These are phyloP conservation scores for Yamagishiella unicocca DNA, from an alignment of 139 green algal genomes.

Conservation along the genomic window DNA sequence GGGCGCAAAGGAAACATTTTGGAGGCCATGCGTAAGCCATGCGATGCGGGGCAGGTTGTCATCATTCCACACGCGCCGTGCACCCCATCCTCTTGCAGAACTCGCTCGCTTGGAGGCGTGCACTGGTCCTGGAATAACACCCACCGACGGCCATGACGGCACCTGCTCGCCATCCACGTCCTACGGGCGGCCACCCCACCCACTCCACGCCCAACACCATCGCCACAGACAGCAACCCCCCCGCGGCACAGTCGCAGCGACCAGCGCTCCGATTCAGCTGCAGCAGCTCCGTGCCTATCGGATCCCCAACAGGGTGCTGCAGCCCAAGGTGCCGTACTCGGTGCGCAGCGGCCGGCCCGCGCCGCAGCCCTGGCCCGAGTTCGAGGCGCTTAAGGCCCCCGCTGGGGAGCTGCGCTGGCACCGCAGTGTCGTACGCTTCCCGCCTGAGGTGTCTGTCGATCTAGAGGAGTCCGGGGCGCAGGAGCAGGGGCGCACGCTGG, in stretches of 20 bases:
- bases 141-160: background rate
- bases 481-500: constrained; percentile 1
- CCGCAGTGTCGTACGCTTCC: constrained; percentile 52
- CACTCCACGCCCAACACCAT: background rate
- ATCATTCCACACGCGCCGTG: no score
- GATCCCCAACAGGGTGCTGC: constrained; percentile 22
- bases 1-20: no score
- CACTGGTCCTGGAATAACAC: background rate
- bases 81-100: background rate
- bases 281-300: constrained; percentile 24
- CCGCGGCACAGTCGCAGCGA: background rate
- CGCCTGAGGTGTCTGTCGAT: constrained; percentile 7
- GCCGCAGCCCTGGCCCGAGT: constrained; percentile 51
- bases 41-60: no score
- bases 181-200: background rate
- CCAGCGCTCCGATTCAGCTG: background rate
- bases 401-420: constrained; percentile 41
- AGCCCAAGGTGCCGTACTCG: constrained; percentile 43
- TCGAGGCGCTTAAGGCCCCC: constrained; percentile 42
- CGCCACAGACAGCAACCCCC: background rate
- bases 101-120: background rate
- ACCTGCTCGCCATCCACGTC: background rate
- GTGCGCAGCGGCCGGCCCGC: constrained; percentile 18
- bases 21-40: no score
- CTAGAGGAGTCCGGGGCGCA: background rate